Evolutionary conservation across 768 basidiomycete species (phyloP), one percentile per base, ranked within the genome.

Genomic region (Phanerodontia chrysosporium): DNA sequence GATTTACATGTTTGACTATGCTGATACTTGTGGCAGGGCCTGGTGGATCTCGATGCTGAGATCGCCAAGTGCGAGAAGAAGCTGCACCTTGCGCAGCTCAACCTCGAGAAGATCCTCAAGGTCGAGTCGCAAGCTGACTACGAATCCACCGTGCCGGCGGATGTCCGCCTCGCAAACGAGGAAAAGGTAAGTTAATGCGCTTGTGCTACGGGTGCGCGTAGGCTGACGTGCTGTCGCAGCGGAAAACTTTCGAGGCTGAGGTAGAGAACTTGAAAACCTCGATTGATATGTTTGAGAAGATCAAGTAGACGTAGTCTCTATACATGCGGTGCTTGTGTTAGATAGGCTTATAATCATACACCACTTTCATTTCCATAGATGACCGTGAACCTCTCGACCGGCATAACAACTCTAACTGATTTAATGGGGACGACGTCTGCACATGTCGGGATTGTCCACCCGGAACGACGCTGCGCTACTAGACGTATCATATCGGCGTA

Each of bases 21-120:
- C 45, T 51, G 45, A 30, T n/a, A 14, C 29, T 21, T 14, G 27
- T 28, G 32, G 25, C 64, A 97, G 94, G 94, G 95, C 25, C 84
- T 95, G 44, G 87, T 99, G 18, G 89, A 98, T 73, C 75, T 96
- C 6, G 87, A 92, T 48, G 84, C 82, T 1, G 96, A 98, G 73
- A 89, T 97, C 46, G 77, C 82, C 42, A 98, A 95, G 73, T 86
- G 88, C 61, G 85, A 92, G 68, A 98, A 97, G 83, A 97, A 95
- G 74, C 80, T 91, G 2, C 83, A 87, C 39, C 75, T 94, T 10
- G 86, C 84, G 1, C 77, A 79, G 54, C 62, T 90, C 52, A 87
- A 83, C 63, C 74, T 90, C 45, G 83, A 87, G 55, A 98, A 97
- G 77, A 75, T 96, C 36, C 64, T 75, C 59, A 95, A 94, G 72